Evolutionary conservation across 495 filamentous ascomycete species (phyloP), one percentile per base, ranked within the genome.

Genomic region (Astrothelium subdiscretum): DNA sequence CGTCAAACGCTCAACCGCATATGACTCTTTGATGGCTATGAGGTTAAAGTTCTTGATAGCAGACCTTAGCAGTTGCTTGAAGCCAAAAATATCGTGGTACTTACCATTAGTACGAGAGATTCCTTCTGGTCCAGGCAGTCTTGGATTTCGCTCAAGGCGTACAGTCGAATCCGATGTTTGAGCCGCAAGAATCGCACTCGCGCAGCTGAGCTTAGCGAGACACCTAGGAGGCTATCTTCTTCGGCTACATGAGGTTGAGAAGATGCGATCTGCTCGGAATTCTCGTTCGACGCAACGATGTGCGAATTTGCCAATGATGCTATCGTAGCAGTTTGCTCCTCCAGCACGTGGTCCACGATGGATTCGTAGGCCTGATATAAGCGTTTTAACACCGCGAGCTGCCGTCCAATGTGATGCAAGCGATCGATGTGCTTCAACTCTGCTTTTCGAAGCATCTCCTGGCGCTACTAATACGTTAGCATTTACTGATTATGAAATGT

Each of bases 11-110:
- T 92, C 89, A 6, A 91, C 87, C 1, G 85, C 83, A 61, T 87
- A 80, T 2, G 88, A 89, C 74, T 95, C 87, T 68, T 89, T 89
- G 68, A 92, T 85, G 13, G 90, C 86, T 60, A 89, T 91, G 67
- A 95, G 79, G 74, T 91, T 92, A 80, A 94, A 95, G 72, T 90
- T 90, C 87, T 90, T 8, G 43, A 27, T 22, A 13, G 57, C 31
- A 26, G 22, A 31, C 15, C 12, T 35, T 52, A 61, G 54, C 26
- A 22, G 0, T 6, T 31, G 13, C 54, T 18, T 24, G 26, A 35
- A 15, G n/a, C 54, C 26, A 18, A 29, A 48, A 18, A 29, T 13
- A 59, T 10, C 13, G 57, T 27, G 27, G 6, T 8, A 61, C 75
- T 59, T 66, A 85, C 82, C 73, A 92, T 80, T 59, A 84, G 85